Evolutionary conservation across 2,329 filamentous ascomycete genomes (phyloP), one percentile per base, ranked within the genome.

Genomic region (Apiospora koreana): DNA sequence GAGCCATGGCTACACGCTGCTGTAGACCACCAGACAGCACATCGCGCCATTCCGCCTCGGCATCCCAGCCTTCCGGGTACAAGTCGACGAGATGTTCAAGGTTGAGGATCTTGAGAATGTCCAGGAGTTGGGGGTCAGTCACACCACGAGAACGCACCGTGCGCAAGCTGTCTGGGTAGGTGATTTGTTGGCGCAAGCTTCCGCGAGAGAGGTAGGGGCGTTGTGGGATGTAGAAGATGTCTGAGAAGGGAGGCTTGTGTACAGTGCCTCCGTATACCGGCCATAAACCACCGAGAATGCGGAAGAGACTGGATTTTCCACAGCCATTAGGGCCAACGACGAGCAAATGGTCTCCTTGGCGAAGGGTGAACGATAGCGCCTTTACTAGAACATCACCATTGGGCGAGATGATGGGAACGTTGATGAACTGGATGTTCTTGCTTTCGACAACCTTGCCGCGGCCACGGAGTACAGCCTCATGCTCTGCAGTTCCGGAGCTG

Each of bases 161-260:
- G 68, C 93, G 91, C 23, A 97, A 82, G 10, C 91, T 92, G 81
- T 99, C 96, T 0, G 96, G 96, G 81, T 99, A 99, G 71, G 96
- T 97, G 76, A 99, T 94, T 78, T 99, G 96, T 80, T 98, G 94
- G 48, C 96, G 91, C n/a, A 99, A 88, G 1, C 93, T 94, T 28
- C 96, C 96, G 68, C 94, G 91, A 18, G 93, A 96, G 1, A 99
- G 88, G 79, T 99, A 99, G 0, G 96, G 96, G 1, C 96, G 91
- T 79, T 99, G 96, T 0, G 96, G 96, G 74, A 99, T 97, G 83
- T 99, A 99, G 83, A 98, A 99, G 79, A 99, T 98, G 79, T 96
- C 93, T 74, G 93, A 91, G 77, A 95, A 96, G 1, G 93, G 91
- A 1, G 96, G 96, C 80, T 98, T 98, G 77, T 94, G 88, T 25